Evolutionary conservation across 441 rosid species (phyloP), one percentile per base, ranked within the genome.

Genomic region (Adansonia rubrostipa): DNA sequence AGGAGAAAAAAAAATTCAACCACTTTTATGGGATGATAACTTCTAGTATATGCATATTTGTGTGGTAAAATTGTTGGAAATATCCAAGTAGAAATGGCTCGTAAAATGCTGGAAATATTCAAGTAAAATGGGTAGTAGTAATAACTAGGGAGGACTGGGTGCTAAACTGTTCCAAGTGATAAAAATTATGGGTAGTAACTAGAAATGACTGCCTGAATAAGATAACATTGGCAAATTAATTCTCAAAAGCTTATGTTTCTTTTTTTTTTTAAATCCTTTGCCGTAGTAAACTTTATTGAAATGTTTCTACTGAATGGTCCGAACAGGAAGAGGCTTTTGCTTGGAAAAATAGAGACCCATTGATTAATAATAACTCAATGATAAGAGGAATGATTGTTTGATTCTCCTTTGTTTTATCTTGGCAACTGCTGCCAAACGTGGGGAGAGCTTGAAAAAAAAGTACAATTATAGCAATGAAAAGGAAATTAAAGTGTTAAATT

Each of bases 301-400:
- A 7, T 15, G 70, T 6, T 64, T 15, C 5, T 36, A 8, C 36
- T 60, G 40, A 22, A 66, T 42, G 51, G 24, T 66, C 51, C 71
- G 47, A 71, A 45, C 60, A 57, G 36, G 24, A 57, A 22, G 47
- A 45, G 6, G 67, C 33, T 47, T 68, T 45, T 44, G 6, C 17
- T 24, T 44, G 53, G 60, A 63, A 68, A 53, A 77, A 33, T 20
- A 20, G 33, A 15, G 10, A 19, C 60, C 28, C 36, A 50, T n/a
- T 64, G 63, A 40, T 33, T 28, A 33, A 33, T 33, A 33, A 63
- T 22, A 62, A 14, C 69, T 24, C 81, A 78, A 78, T 54, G 73
- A 73, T 54, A 56, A 50, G 73, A 15, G 48, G 13, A 63, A 53
- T 71, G 66, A 72, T 64, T 72, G 62, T 47, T 75, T 61, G 66